A percentile compares a stretch with the other conserved stretches of the same genome.
phyloP scores from a whole-genome alignment of 352 stramenopile species.

The Phytophthora hybrid region DNA sequence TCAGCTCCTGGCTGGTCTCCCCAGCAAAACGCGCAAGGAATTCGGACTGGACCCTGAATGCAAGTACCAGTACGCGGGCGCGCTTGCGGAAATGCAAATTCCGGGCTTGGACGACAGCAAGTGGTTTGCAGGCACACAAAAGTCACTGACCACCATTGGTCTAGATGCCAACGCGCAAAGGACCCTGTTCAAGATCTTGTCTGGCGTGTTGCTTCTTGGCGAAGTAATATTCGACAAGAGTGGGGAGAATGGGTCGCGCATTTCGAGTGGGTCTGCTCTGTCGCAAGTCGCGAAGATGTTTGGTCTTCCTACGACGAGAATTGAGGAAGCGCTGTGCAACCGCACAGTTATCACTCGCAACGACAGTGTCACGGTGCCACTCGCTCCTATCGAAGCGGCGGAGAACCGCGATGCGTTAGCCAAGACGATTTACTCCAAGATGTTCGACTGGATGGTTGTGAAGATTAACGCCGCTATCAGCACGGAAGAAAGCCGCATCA shows the following conservation, averaged over 20 bases:
- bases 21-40: conserved; percentile 58
- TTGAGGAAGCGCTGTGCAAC: conserved; percentile 94
- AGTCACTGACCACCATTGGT: conserved; percentile 83
- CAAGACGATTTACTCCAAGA: conserved; percentile 98
- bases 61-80: conserved; percentile 81
- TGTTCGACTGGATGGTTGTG: conserved; percentile 98
- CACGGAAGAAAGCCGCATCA: conserved; percentile 73
- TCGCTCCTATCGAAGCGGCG: conserved; percentile 89
- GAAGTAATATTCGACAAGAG: conserved; percentile 93
- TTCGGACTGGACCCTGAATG: conserved; percentile 71
- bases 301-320: conserved; percentile 82
- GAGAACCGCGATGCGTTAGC: conserved; percentile 97
- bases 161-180: conserved; percentile 63
- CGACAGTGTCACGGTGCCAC: conserved; percentile 81
- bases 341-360: conserved; percentile 92
- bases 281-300: conserved; percentile 90
- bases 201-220: conserved; percentile 96
- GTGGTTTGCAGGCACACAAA: conserved; percentile 82
- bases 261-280: conserved; percentile 71
- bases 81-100: conserved; percentile 81
- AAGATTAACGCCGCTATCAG: conserved; percentile 89
- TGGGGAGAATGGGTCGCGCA: conserved; percentile 76
- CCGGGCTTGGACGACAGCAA: conserved; percentile 87
- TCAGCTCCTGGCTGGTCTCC: conserved; percentile 87
- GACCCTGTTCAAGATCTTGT: conserved; percentile 85